A percentile compares a stretch with the other conserved stretches of the same genome.
phyloP scores from a whole-genome alignment of 225 moss, liverwort and hornwort genomes.

The Pseudoscleropodium purum region DNA sequence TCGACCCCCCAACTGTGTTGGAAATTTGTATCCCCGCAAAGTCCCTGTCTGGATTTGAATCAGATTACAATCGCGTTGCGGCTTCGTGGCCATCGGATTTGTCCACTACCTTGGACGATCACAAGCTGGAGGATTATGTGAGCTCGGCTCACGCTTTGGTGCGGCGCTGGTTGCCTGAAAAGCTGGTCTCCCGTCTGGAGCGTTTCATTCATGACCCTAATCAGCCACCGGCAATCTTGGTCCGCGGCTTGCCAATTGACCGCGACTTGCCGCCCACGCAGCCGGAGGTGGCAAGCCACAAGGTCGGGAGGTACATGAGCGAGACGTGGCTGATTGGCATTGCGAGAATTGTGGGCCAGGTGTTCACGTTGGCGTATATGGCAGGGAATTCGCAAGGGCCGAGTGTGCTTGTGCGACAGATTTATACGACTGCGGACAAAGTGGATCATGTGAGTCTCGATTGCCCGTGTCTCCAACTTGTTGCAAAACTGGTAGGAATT shows the following conservation, averaged over 20 bases:
- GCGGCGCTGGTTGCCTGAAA: constrained; percentile 16
- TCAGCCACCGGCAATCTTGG: constrained; percentile 6
- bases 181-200: constrained; percentile 5
- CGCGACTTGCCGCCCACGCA: constrained; percentile 22
- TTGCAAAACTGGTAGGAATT: background rate
- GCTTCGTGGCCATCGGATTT: constrained; percentile 17
- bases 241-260: constrained; percentile 27
- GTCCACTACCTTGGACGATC: constrained; percentile 6
- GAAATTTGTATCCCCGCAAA: constrained; percentile 1
- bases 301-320: constrained; percentile 27
- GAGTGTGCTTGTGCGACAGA: constrained; percentile 1
- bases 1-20: background rate
- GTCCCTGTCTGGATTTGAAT: constrained; percentile 3
- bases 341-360: constrained; percentile 17
- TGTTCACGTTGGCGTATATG: background rate
- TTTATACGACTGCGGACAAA: constrained; percentile 5
- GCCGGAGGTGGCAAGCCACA: background rate
- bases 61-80: constrained; percentile 1
- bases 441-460: background rate
- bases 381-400: background rate
- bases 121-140: constrained; percentile 20
- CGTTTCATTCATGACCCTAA: background rate
- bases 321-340: constrained; percentile 40
- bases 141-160: constrained; percentile 21
- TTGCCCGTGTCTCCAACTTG: background rate